Evolutionary conservation across 148 eudicot genomes (phyloP).

Genomic region (Rhododendron williamsianum): DNA sequence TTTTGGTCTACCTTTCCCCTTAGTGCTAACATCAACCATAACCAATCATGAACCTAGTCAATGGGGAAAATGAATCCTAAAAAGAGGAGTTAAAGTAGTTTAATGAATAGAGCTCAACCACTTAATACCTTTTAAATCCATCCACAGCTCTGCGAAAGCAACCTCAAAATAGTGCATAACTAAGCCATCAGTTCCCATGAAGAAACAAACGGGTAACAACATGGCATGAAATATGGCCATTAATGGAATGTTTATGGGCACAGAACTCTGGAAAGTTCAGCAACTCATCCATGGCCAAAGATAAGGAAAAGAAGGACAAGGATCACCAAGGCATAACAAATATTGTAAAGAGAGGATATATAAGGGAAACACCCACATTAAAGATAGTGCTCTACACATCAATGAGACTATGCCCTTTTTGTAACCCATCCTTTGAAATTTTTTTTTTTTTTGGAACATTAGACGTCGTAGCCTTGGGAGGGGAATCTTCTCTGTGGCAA

Average conservation of each 20-base stretch:
- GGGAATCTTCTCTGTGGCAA: not conserved
- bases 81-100: not conserved
- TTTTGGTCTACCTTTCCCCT: too few relatives aligned
- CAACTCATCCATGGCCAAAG: not conserved
- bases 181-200: not conserved
- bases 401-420: not conserved
- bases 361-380: not conserved
- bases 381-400: not conserved
- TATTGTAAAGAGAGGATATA: not conserved
- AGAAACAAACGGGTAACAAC: not conserved
- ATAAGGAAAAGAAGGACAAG: not conserved
- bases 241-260: not conserved
- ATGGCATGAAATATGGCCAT: not conserved
- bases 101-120: not conserved
- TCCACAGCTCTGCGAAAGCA: not conserved
- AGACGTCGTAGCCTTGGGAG: not conserved
- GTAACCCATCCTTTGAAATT: not conserved
- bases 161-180: not conserved
- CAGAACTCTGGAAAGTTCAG: not conserved
- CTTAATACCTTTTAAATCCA: not conserved
- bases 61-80: not conserved
- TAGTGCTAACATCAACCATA: too few relatives aligned
- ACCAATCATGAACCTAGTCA: not conserved
- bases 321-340: not conserved
- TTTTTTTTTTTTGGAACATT: not conserved